Conservation (phyloP, 768 basidiomycete species). For the Kwoniella pini region DNA sequence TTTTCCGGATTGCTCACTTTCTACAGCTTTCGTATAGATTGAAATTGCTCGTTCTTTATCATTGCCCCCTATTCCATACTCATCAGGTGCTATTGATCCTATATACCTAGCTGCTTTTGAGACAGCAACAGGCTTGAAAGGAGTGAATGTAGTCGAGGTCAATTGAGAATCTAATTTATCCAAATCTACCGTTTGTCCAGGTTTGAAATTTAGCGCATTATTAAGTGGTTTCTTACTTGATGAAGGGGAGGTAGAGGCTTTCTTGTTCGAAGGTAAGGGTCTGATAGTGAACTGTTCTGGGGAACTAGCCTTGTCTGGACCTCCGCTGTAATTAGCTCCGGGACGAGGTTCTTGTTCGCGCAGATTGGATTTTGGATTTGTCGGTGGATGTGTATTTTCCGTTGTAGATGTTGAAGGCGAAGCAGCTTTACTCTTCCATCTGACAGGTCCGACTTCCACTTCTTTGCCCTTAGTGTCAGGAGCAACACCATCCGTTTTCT, state of each 20-base stretch:
- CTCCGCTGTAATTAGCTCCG: too few relatives aligned
- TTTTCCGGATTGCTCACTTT: constrained; percentile 70
- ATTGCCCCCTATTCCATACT: background rate
- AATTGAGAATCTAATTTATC: constrained; percentile 9
- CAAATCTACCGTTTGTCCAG: constrained; percentile 1
- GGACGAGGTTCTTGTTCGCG: too few relatives aligned
- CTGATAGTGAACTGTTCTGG: too few relatives aligned
- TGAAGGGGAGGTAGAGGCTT: too few relatives aligned
- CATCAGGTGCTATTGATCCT: background rate
- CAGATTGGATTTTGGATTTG: background rate
- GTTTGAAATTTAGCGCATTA: background rate
- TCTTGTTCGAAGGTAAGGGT: too few relatives aligned
- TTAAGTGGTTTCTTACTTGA: background rate
- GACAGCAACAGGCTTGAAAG: background rate
- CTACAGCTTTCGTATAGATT: constrained; percentile 69
- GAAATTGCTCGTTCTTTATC: constrained; percentile 49
- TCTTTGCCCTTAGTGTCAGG: background rate
- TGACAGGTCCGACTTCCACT: constrained; percentile 14
- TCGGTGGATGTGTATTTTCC: background rate
- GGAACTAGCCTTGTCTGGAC: too few relatives aligned
- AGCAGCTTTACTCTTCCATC: constrained; percentile 6
- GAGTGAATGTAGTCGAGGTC: constrained; percentile 2
- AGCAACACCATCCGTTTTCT: background rate
- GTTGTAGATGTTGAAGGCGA: background rate
- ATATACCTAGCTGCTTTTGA: constrained; percentile 2